These are phyloP conservation scores for Cryptococcus deneoformans DNA, from an alignment of 1,284 basidiomycete species.

Conservation along the genomic window DNA sequence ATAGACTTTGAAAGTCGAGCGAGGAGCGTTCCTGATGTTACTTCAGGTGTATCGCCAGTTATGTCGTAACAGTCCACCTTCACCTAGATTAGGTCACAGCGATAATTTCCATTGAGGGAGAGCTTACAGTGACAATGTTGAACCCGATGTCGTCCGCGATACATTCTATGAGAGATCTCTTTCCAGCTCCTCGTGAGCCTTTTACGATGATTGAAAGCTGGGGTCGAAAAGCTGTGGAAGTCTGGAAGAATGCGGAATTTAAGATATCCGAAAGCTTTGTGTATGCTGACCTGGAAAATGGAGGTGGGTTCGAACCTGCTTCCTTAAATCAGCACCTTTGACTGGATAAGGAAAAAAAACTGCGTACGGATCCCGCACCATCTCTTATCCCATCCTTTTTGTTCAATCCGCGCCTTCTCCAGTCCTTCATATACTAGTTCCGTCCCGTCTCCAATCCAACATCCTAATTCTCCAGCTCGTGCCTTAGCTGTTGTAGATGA, in stretches of 20 bases:
- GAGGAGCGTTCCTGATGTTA: slow-evolving; percentile 73
- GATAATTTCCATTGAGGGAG: not conserved
- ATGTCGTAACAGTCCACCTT: slow-evolving; percentile 85
- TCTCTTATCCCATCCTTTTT: slow-evolving; percentile 20
- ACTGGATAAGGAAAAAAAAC: not conserved
- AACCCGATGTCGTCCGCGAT: slow-evolving; percentile 50
- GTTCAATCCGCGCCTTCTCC: slow-evolving; percentile 30
- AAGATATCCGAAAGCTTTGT: slow-evolving; percentile 35
- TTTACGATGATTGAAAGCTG: slow-evolving; percentile 52
- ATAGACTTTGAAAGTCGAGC: slow-evolving; percentile 77
- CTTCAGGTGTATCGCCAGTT: slow-evolving; percentile 72
- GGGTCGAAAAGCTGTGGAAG: slow-evolving; percentile 20
- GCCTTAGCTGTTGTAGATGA: slow-evolving; percentile 49
- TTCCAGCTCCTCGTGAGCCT: slow-evolving; percentile 55
- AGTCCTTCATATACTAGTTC: slow-evolving; percentile 54
- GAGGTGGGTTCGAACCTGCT: slow-evolving; percentile 20
- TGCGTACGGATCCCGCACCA: slow-evolving; percentile 36
- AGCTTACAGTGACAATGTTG: slow-evolving; percentile 71
- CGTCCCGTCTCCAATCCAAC: slow-evolving; percentile 70
- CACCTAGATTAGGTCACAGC: not conserved
- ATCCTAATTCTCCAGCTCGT: slow-evolving; percentile 69
- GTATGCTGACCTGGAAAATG: slow-evolving; percentile 19
- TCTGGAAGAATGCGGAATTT: slow-evolving; percentile 20
- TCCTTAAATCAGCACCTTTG: not conserved
- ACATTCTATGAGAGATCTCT: slow-evolving; percentile 46